Conservation (phyloP, 225 moss, liverwort and hornwort genomes). For the Pleurozium schreberi region DNA sequence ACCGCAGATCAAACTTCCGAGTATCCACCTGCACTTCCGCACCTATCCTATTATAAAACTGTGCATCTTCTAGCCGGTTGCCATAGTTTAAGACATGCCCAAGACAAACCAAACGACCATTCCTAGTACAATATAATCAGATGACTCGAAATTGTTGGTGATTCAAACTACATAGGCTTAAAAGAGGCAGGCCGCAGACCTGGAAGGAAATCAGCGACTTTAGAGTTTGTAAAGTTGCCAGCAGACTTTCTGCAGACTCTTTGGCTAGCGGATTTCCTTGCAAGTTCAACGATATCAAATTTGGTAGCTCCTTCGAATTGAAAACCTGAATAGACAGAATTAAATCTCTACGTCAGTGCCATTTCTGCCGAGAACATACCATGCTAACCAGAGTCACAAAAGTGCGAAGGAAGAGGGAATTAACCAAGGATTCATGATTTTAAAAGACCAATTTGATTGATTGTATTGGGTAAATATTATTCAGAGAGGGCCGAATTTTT, state of each 20-base stretch:
- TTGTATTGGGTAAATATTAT: background rate
- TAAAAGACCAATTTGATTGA: background rate
- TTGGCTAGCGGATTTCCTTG: constrained; percentile 49
- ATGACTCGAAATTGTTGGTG: background rate
- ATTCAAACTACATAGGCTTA: background rate
- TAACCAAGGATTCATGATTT: background rate
- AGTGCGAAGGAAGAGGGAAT: background rate
- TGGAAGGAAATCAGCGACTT: constrained; percentile 55
- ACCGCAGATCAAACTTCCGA: constrained; percentile 92
- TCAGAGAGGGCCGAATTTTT: background rate
- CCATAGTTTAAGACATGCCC: background rate
- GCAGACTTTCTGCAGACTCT: constrained; percentile 35
- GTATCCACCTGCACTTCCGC: constrained; percentile 54
- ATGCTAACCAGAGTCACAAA: background rate
- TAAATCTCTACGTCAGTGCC: background rate
- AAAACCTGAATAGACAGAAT: constrained; percentile 43
- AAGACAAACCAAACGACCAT: background rate
- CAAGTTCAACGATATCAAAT: constrained; percentile 49
- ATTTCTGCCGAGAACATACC: background rate
- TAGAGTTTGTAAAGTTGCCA: constrained; percentile 39
- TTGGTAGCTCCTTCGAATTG: constrained; percentile 46
- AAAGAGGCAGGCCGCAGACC: constrained; percentile 27
- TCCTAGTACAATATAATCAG: background rate
- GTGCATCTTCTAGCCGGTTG: background rate
- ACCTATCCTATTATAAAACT: background rate